phyloP scores from a whole-genome alignment of 176 grass and related monocot species.

The Lolium perenne region DNA sequence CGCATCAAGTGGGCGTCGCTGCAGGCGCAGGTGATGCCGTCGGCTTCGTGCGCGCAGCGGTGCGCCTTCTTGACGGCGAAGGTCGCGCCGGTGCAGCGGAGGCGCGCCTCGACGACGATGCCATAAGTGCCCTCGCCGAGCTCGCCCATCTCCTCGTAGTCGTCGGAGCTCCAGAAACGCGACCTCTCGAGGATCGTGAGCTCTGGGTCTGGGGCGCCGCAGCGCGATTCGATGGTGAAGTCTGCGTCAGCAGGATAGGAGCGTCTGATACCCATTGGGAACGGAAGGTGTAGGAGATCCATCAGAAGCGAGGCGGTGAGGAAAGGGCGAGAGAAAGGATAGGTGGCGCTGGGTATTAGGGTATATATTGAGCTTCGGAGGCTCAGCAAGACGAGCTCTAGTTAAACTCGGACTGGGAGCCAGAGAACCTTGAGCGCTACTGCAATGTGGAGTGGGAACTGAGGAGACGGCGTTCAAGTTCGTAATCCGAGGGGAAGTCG shows the following conservation, averaged over 20 bases:
- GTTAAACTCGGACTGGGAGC: not conserved
- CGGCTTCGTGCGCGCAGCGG: not conserved
- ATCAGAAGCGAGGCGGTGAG: not conserved
- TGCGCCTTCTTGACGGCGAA: constrained; percentile 40
- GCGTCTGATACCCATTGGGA: not conserved
- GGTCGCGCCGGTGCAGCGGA: not conserved
- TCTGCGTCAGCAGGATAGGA: not conserved
- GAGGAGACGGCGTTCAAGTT: no score
- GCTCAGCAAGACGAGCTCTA: not conserved
- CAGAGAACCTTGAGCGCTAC: no score
- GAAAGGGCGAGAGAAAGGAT: not conserved
- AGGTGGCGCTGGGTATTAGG: not conserved
- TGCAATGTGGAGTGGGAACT: no score
- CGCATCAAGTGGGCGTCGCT: not conserved
- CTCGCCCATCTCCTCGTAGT: constrained; percentile 2
- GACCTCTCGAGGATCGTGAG: not conserved
- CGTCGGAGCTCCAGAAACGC: not conserved
- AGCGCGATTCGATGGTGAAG: not conserved
- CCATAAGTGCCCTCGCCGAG: constrained; percentile 2
- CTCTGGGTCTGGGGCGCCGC: not conserved
- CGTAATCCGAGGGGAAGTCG: no score
- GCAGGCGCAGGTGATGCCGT: not conserved
- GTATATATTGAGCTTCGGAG: not conserved
- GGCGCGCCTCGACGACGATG: constrained; percentile 20
- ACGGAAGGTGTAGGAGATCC: not conserved